Evolutionary conservation across 2,329 filamentous ascomycete species (phyloP).

Genomic region (Aureobasidium sp.): DNA sequence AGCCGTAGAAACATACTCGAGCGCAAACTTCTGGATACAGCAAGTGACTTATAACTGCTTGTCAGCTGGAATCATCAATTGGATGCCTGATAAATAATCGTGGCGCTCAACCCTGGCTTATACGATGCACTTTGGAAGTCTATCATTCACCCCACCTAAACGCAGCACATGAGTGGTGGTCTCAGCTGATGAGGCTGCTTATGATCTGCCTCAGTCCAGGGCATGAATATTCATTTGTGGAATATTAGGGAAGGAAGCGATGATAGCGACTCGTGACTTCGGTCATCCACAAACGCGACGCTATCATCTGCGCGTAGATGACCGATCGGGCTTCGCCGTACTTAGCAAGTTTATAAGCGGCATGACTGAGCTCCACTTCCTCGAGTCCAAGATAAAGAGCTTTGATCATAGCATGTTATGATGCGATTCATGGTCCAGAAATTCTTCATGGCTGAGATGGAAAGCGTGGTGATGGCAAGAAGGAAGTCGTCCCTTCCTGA

Average conservation of each 20-base stretch:
- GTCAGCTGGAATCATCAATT: background rate
- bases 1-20: background rate
- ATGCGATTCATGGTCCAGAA: background rate
- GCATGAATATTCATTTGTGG: background rate
- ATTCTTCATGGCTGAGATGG: background rate
- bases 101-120: background rate
- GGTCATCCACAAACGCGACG: background rate
- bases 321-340: background rate
- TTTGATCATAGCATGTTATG: background rate
- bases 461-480: background rate
- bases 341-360: background rate
- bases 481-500: conserved; percentile 1
- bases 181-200: background rate
- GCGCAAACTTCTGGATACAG: background rate
- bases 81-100: background rate
- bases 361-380: too few relatives aligned
- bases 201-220: background rate
- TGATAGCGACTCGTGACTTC: background rate
- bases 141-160: background rate
- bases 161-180: conserved; percentile 4
- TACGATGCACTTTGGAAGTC: background rate
- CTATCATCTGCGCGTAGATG: background rate
- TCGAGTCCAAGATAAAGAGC: background rate
- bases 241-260: background rate
- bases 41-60: background rate